Evolutionary conservation across 345 rosid species (phyloP).

Genomic region (Melaleuca quinquenervia): DNA sequence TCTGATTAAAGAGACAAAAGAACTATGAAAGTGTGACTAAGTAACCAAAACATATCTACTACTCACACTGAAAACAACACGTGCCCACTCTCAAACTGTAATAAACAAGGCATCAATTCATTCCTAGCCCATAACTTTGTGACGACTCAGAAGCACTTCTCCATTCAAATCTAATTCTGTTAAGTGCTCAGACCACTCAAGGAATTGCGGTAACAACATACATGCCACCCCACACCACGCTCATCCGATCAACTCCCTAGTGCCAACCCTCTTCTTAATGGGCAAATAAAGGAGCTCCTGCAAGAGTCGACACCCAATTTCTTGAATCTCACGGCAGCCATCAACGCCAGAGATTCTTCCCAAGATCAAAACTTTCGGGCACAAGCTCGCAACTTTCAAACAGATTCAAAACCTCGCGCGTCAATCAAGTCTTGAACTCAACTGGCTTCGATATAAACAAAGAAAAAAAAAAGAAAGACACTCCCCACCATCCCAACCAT

Average conservation of each 20-base stretch:
- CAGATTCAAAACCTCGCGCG: not conserved
- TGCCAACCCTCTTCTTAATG: not conserved
- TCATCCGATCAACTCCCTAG: not conserved
- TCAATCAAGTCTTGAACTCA: not conserved
- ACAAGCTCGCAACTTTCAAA: not conserved
- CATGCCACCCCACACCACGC: not conserved
- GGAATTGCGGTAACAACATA: not conserved
- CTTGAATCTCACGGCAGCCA: not conserved
- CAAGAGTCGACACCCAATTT: not conserved
- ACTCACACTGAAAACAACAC: not conserved
- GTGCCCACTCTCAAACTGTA: not conserved
- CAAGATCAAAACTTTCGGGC: not conserved
- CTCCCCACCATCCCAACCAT: not conserved
- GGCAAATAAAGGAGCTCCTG: not conserved
- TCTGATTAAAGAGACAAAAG: not conserved
- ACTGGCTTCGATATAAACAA: not conserved
- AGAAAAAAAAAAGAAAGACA: too few species aligned
- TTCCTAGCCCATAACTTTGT: not conserved
- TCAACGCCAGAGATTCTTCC: not conserved
- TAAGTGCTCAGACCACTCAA: not conserved
- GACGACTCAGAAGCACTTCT: not conserved
- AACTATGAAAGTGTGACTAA: not conserved
- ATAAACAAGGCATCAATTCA: not conserved
- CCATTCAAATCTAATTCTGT: not conserved
- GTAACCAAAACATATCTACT: not conserved